A percentile compares a stretch with the other conserved stretches of the same genome.
phyloP scores from a whole-genome alignment of 2,329 filamentous ascomycete genomes.

The Penicillium brasilianum region DNA sequence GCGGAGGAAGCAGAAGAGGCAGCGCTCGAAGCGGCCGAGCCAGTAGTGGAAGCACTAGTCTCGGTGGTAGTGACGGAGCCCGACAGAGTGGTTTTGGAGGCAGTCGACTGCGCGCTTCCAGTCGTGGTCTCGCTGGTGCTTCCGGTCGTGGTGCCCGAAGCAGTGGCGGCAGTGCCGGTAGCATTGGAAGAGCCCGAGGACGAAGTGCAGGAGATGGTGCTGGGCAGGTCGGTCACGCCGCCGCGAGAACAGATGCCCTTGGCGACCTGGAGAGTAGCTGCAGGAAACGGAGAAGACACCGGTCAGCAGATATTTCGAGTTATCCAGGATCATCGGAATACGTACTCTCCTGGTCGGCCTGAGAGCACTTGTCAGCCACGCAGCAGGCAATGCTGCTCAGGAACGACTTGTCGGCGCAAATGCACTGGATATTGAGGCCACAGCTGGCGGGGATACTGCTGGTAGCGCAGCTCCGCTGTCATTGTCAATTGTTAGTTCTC shows the following conservation, averaged over 20 bases:
- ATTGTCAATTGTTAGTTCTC: conserved; percentile 7
- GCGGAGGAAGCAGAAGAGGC: conserved; percentile 19
- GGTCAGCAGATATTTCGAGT: conserved; percentile 10
- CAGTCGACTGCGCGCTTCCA: no score
- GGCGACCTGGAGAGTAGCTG: conserved; percentile 44
- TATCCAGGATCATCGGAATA: background rate
- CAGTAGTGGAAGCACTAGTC: background rate
- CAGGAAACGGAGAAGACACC: background rate
- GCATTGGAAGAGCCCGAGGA: conserved; percentile 19
- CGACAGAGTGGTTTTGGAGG: conserved; percentile 10
- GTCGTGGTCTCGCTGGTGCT: no score
- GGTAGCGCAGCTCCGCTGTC: conserved; percentile 47
- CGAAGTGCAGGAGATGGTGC: conserved; percentile 37
- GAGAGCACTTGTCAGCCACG: conserved; percentile 50
- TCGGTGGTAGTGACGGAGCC: conserved; percentile 4
- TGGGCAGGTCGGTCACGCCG: conserved; percentile 44
- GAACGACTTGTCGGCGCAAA: conserved; percentile 55
- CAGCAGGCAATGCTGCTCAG: conserved; percentile 57
- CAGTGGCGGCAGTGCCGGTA: conserved; percentile 12
- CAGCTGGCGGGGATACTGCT: conserved; percentile 48
- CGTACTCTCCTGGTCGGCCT: conserved; percentile 49
- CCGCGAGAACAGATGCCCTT: conserved; percentile 45
- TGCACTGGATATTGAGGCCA: conserved; percentile 53
- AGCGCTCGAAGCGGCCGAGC: conserved; percentile 4
- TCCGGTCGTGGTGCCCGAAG: no score